These are phyloP conservation scores for Takashimella koratensis DNA, from an alignment of 1,284 basidiomycete species.

Conservation along the genomic window DNA sequence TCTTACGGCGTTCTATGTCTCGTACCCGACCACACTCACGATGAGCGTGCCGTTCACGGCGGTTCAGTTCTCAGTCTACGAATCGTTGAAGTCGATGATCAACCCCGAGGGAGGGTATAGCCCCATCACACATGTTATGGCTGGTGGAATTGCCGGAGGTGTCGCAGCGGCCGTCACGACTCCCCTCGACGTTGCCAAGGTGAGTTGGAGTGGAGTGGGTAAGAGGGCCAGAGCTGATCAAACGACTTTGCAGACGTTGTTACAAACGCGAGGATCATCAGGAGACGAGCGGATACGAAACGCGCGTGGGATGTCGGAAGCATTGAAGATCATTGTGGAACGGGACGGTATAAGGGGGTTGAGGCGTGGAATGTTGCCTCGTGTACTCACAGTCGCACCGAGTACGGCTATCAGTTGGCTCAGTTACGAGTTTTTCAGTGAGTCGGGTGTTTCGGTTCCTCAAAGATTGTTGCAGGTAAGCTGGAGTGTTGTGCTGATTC, in stretches of 20 bases:
- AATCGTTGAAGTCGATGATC: conserved; percentile 80
- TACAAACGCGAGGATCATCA: conserved; percentile 89
- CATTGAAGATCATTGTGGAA: conserved; percentile 80
- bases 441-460: conserved; percentile 49
- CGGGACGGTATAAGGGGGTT: conserved; percentile 85
- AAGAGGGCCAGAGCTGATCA: background rate
- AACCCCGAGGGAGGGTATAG: conserved; percentile 87
- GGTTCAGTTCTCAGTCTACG: conserved; percentile 95
- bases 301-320: conserved; percentile 81
- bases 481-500: background rate
- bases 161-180: conserved; percentile 95
- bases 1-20: conserved; percentile 90
- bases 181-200: conserved; percentile 96
- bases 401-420: conserved; percentile 97
- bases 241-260: conserved; percentile 38
- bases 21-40: conserved; percentile 94
- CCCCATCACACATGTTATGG: conserved; percentile 81
- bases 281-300: conserved; percentile 76
- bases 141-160: conserved; percentile 88
- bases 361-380: conserved; percentile 78
- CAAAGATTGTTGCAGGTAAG: background rate
- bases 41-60: conserved; percentile 99
- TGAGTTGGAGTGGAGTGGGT: conserved; percentile 17
- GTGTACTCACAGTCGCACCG: conserved; percentile 93
- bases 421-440: conserved; percentile 94